Conservation (phyloP, 2,329 filamentous ascomycete genomes). For the Penicillium brasilianum region DNA sequence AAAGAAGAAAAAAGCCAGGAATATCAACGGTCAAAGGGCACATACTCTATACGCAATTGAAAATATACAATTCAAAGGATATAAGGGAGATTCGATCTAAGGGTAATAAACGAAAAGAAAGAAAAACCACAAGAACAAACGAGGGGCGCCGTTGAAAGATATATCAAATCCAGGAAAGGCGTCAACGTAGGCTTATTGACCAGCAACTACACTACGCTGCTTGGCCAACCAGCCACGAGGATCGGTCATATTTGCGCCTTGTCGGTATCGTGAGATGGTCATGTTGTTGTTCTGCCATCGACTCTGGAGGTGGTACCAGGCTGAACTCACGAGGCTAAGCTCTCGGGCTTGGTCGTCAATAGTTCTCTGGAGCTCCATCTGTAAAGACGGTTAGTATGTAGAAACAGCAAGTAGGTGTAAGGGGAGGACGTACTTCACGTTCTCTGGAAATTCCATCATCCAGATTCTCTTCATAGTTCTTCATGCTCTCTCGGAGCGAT, state of each 20-base stretch:
- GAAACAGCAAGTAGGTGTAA: slow-evolving; percentile 9
- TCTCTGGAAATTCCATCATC: slow-evolving; percentile 46
- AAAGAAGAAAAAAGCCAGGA: not conserved
- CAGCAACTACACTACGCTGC: slow-evolving; percentile 50
- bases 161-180: too few relatives aligned
- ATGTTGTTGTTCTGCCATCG: slow-evolving; percentile 52
- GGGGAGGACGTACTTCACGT: slow-evolving; percentile 40
- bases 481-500: slow-evolving; percentile 48
- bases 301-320: slow-evolving; percentile 54
- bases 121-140: slow-evolving; percentile 1
- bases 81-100: slow-evolving; percentile 15
- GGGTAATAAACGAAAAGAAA: slow-evolving; percentile 17
- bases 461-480: slow-evolving; percentile 45
- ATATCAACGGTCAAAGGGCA: slow-evolving; percentile 10
- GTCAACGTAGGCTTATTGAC: slow-evolving; percentile 28
- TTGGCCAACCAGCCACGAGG: slow-evolving; percentile 52
- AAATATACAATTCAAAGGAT: slow-evolving; percentile 11
- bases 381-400: slow-evolving; percentile 23
- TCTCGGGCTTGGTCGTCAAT: slow-evolving; percentile 51
- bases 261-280: slow-evolving; percentile 47
- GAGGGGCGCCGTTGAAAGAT: not conserved
- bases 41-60: slow-evolving; percentile 18
- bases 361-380: slow-evolving; percentile 48
- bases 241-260: slow-evolving; percentile 43
- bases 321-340: slow-evolving; percentile 51